These are phyloP conservation scores for Colletotrichum liaoningense DNA, from an alignment of 2,329 filamentous ascomycete species.

Conservation along the genomic window DNA sequence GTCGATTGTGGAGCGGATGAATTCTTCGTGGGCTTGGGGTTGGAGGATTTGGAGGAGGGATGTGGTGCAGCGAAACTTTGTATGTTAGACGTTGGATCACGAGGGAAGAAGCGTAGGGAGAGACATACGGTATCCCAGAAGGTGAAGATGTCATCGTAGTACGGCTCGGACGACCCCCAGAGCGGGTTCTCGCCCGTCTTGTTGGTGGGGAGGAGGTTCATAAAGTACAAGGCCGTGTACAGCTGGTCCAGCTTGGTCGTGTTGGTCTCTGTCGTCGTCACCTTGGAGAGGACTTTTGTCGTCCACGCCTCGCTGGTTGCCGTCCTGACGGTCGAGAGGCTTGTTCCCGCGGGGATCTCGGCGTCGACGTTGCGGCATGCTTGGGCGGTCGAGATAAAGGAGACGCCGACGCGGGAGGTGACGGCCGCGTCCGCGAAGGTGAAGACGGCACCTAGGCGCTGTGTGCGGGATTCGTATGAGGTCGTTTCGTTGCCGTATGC, in stretches of 20 bases:
- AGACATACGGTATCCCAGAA: conserved; percentile 65
- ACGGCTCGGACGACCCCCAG: conserved; percentile 74
- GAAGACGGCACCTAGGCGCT: conserved; percentile 64
- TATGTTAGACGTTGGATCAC: neutral
- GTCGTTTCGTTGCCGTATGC: conserved; percentile 46
- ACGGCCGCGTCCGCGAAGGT: conserved; percentile 60
- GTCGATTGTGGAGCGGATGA: conserved; percentile 75
- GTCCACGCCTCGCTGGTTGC: conserved; percentile 69
- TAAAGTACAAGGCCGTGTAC: conserved; percentile 77
- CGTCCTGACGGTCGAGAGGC: conserved; percentile 56
- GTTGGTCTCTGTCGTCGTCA: conserved; percentile 69
- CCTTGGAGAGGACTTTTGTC: conserved; percentile 69
- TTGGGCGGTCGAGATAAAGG: conserved; percentile 71
- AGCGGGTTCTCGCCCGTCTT: conserved; percentile 77
- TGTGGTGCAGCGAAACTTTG: conserved; percentile 71
- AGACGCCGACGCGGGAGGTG: conserved; percentile 72
- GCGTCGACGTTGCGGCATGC: conserved; percentile 69
- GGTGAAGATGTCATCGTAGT: conserved; percentile 79
- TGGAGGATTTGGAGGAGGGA: conserved; percentile 74
- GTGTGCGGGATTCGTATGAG: conserved; percentile 46
- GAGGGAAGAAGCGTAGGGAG: neutral
- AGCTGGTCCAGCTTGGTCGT: conserved; percentile 67
- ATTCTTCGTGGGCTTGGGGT: conserved; percentile 71
- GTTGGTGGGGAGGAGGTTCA: conserved; percentile 76
- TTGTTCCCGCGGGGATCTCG: conserved; percentile 63